Conservation (phyloP, 192 early-diverging fungal genomes). For the Funneliformis geosporum region DNA sequence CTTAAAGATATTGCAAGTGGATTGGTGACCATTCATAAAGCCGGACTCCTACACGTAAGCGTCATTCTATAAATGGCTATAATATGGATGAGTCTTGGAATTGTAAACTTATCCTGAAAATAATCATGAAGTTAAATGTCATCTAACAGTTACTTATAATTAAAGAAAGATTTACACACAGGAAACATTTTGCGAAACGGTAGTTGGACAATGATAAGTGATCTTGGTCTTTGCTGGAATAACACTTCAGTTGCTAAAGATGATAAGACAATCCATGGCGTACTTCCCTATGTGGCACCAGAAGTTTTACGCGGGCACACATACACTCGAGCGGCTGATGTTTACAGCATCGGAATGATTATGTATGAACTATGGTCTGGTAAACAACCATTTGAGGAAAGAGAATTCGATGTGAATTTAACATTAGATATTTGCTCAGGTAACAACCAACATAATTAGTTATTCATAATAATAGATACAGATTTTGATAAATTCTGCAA, state of each 20-base stretch:
- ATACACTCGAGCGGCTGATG: conserved; percentile 11
- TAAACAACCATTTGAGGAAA: not conserved
- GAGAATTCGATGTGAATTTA: not conserved
- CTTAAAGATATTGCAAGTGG: conserved; percentile 16
- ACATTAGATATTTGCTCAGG: conserved; percentile 9
- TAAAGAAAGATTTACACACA: conserved; percentile 14
- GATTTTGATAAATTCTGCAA: not conserved
- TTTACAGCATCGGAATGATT: conserved; percentile 19
- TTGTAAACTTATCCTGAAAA: not conserved
- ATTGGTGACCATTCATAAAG: conserved; percentile 10
- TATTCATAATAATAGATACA: not conserved
- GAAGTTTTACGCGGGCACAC: not conserved
- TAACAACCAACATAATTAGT: not conserved
- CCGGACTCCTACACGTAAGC: not conserved
- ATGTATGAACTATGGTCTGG: conserved; percentile 13
- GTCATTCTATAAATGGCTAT: not conserved
- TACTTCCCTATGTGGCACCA: conserved; percentile 3
- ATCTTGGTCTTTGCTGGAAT: not conserved
- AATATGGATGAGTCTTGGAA: not conserved
- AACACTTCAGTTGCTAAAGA: not conserved
- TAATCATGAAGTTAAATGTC: no score
- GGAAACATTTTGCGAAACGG: not conserved
- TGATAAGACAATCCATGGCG: not conserved
- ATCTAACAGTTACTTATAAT: no score
- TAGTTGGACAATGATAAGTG: conserved; percentile 11